phyloP scores from a whole-genome alignment of 257 asterid species.

The Voacanga thouarsii region DNA sequence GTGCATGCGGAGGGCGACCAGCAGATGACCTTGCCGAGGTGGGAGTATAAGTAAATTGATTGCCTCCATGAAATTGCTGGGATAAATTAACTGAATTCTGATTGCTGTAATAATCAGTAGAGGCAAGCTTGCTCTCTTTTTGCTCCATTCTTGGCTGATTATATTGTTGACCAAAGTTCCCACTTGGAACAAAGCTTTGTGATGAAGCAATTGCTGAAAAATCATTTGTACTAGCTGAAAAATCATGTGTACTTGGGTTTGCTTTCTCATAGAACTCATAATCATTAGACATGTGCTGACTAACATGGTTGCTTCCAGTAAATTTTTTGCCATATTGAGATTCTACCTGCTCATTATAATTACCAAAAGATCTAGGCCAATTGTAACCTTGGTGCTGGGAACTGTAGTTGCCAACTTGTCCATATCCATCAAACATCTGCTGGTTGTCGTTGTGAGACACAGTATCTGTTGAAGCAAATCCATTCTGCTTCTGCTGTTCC shows the following conservation, averaged over 20 bases:
- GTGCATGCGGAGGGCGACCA: constrained; percentile 94
- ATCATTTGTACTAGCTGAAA: constrained; percentile 39
- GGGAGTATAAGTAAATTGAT: constrained; percentile 52
- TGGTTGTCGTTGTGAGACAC: constrained; percentile 36
- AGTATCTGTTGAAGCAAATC: constrained; percentile 29
- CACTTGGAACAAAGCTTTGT: constrained; percentile 34
- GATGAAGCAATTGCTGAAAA: constrained; percentile 38
- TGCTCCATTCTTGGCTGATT: constrained; percentile 47
- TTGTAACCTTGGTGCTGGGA: constrained; percentile 45
- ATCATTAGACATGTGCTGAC: constrained; percentile 35
- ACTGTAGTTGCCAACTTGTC: constrained; percentile 32
- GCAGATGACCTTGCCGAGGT: constrained; percentile 73
- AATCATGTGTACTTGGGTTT: constrained; percentile 35
- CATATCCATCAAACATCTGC: constrained; percentile 23
- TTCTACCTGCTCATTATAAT: constrained; percentile 41
- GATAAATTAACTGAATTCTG: constrained; percentile 47
- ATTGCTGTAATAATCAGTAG: constrained; percentile 44
- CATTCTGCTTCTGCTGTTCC: constrained; percentile 44
- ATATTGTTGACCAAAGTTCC: constrained; percentile 43
- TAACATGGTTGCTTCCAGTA: constrained; percentile 33
- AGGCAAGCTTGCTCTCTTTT: constrained; percentile 39
- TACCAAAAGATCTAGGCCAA: constrained; percentile 42
- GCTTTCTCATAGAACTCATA: constrained; percentile 40
- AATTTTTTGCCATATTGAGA: constrained; percentile 36
- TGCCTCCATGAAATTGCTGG: constrained; percentile 48